phyloP scores from a whole-genome alignment of 345 rosid species.

The Salix udensis region DNA sequence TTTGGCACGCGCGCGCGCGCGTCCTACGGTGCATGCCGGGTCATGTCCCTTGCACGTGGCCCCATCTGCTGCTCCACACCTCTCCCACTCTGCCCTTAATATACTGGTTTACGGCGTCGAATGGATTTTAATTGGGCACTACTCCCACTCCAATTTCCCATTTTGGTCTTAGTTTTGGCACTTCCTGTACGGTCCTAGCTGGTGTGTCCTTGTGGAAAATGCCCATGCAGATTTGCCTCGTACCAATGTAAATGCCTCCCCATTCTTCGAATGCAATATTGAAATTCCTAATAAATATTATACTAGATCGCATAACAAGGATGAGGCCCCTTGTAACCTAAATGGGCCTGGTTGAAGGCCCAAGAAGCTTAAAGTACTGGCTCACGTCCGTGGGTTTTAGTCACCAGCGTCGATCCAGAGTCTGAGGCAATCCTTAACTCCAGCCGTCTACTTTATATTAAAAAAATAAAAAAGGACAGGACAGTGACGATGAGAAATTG shows the following conservation, averaged over 20 bases:
- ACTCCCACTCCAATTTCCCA: neutral
- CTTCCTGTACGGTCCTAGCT: neutral
- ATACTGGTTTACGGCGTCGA: neutral
- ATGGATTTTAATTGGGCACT: neutral
- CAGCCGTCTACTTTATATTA: neutral
- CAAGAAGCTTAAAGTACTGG: neutral
- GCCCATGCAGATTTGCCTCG: neutral
- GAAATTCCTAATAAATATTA: too few relatives aligned
- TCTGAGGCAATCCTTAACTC: neutral
- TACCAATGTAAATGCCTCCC: neutral
- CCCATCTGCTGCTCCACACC: neutral
- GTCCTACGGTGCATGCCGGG: slow-evolving; percentile 34
- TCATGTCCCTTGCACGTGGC: slow-evolving; percentile 9
- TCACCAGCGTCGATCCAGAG: neutral
- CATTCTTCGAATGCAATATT: too few relatives aligned
- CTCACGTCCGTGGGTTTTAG: neutral
- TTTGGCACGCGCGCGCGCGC: slow-evolving; percentile 27
- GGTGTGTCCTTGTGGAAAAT: neutral
- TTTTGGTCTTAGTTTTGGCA: neutral
- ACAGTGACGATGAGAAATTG: too few relatives aligned
- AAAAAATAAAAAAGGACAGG: too few relatives aligned
- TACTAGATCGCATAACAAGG: too few relatives aligned
- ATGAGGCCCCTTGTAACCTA: too few relatives aligned
- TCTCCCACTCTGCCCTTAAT: neutral
- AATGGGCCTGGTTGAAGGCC: neutral